Conservation (phyloP, 2,329 filamentous ascomycete species). For the Exophiala aquamarina region DNA sequence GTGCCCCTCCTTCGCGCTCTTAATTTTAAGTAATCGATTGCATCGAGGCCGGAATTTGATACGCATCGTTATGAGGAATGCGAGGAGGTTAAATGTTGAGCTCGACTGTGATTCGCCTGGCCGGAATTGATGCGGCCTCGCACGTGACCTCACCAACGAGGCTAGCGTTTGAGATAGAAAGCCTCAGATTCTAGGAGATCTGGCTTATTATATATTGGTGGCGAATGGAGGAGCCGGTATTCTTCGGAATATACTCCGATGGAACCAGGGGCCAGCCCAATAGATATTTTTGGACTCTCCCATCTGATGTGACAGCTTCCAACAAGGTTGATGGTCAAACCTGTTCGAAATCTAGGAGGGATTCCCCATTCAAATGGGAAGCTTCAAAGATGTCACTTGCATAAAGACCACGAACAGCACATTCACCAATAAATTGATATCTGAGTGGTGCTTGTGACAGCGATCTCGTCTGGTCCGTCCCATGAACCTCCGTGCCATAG, state of each 20-base stretch:
- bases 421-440: conserved; percentile 19
- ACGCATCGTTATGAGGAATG: conserved; percentile 2
- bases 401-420: conserved; percentile 14
- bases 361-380: too few species aligned
- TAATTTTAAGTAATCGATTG: conserved; percentile 22
- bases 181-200: too few species aligned
- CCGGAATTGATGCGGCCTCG: conserved; percentile 16
- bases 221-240: too few species aligned
- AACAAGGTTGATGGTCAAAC: conserved; percentile 4
- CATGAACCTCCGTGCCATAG: too few species aligned
- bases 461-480: neutral
- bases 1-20: conserved; percentile 12
- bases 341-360: conserved; percentile 13
- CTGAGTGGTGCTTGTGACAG: neutral
- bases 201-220: too few species aligned
- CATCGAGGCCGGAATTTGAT: conserved; percentile 21
- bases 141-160: conserved; percentile 6
- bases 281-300: too few species aligned
- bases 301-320: too few species aligned
- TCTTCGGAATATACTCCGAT: too few species aligned
- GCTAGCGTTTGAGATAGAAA: neutral
- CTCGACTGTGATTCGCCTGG: conserved; percentile 21
- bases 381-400: conserved; percentile 3
- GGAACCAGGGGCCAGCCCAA: too few species aligned
- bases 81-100: too few species aligned